These are phyloP conservation scores for Somion occarium DNA, from an alignment of 1,284 basidiomycete genomes.

Conservation along the genomic window DNA sequence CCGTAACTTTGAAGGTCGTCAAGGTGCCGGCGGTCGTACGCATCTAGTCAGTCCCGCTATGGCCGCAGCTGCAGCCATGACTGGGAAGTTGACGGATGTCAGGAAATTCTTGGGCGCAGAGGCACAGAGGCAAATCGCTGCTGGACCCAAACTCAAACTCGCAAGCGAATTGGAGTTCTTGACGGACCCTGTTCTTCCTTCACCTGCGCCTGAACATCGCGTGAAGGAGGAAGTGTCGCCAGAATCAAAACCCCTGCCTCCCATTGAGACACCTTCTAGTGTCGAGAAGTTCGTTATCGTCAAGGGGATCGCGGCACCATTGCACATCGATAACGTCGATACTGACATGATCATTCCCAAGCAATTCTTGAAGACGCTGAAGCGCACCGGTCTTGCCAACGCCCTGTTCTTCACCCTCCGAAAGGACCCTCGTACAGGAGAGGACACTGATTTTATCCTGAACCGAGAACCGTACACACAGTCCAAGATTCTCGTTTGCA, in stretches of 20 bases:
- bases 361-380: conserved; percentile 93
- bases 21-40: conserved; percentile 89
- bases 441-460: conserved; percentile 84
- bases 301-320: conserved; percentile 84
- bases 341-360: conserved; percentile 98
- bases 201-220: conserved; percentile 50
- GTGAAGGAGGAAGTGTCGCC: conserved; percentile 28
- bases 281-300: conserved; percentile 78
- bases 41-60: conserved; percentile 94
- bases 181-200: conserved; percentile 66
- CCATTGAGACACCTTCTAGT: conserved; percentile 51
- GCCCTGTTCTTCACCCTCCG: conserved; percentile 86
- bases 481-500: conserved; percentile 85
- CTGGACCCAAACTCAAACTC: conserved; percentile 60
- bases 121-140: conserved; percentile 39
- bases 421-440: conserved; percentile 74
- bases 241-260: conserved; percentile 35
- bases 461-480: conserved; percentile 82
- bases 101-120: conserved; percentile 68
- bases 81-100: conserved; percentile 86
- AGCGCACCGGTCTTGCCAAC: conserved; percentile 88
- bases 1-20: conserved; percentile 94
- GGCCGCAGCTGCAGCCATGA: conserved; percentile 93
- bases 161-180: conserved; percentile 72
- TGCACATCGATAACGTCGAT: conserved; percentile 91